Conservation (phyloP, 2,329 filamentous ascomycete species). For the Penicillium sp. region DNA sequence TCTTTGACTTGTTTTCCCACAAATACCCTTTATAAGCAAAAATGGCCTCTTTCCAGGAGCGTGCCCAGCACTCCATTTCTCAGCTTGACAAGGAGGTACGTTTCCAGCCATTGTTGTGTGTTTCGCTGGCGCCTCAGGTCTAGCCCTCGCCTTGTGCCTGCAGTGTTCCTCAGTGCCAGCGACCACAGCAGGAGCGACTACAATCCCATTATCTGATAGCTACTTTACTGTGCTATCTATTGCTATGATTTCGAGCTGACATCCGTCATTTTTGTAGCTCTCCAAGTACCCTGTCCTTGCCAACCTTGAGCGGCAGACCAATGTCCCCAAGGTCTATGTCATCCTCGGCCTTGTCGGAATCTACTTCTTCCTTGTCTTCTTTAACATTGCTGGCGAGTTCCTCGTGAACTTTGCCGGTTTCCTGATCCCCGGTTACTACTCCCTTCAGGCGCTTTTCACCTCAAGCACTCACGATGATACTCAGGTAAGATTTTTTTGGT, state of each 20-base stretch:
- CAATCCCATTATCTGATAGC: background rate
- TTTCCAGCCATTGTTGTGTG: constrained; percentile 19
- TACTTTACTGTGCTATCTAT: background rate
- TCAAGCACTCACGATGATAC: constrained; percentile 55
- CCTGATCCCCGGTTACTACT: constrained; percentile 58
- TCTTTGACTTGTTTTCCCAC: constrained; percentile 3
- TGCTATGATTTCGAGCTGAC: constrained; percentile 1
- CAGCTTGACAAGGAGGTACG: constrained; percentile 62
- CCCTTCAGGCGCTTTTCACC: constrained; percentile 55
- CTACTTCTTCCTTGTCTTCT: constrained; percentile 64
- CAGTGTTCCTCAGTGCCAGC: background rate
- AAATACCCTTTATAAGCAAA: constrained; percentile 12
- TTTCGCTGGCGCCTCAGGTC: constrained; percentile 17
- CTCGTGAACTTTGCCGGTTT: constrained; percentile 61
- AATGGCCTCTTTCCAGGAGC: constrained; percentile 50
- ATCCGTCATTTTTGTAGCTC: constrained; percentile 39
- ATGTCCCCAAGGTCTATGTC: constrained; percentile 59
- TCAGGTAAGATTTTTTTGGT: constrained; percentile 43
- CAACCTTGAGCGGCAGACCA: constrained; percentile 61
- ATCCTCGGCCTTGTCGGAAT: constrained; percentile 56
- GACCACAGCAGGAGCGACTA: background rate
- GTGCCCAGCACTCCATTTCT: constrained; percentile 55
- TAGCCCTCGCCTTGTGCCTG: constrained; percentile 9
- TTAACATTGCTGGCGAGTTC: constrained; percentile 62
- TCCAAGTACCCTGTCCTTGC: constrained; percentile 60